Evolutionary conservation across 345 rosid species (phyloP).

Genomic region (Aurinia saxatilis): DNA sequence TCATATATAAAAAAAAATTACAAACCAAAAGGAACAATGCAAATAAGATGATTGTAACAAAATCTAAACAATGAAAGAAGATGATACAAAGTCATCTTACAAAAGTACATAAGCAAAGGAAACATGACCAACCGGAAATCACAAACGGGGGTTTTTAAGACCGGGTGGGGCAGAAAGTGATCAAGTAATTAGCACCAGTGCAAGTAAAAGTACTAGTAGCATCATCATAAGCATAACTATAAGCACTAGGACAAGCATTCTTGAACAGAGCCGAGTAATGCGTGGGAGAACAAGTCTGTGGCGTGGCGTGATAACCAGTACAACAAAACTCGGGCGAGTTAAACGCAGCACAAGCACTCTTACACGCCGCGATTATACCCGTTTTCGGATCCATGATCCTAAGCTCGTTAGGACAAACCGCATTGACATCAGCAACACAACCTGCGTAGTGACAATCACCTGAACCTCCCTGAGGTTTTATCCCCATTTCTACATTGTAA

Average conservation of each 20-base stretch:
- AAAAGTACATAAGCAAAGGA: constrained; percentile 8
- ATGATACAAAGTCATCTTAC: neutral
- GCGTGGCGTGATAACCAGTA: constrained; percentile 62
- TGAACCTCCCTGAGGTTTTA: constrained; percentile 50
- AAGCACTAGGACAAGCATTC: constrained; percentile 80
- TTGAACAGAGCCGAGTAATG: constrained; percentile 75
- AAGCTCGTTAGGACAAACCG: constrained; percentile 58
- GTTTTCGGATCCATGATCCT: constrained; percentile 36
- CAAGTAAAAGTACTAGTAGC: constrained; percentile 80
- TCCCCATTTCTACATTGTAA: constrained; percentile 73
- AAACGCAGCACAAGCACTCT: constrained; percentile 80
- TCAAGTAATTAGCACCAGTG: constrained; percentile 61
- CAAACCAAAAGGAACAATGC: constrained; percentile 21
- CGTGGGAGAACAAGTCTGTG: constrained; percentile 69
- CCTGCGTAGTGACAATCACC: constrained; percentile 82
- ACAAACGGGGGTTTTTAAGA: neutral
- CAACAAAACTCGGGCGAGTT: constrained; percentile 75
- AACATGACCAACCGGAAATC: neutral
- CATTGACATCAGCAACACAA: constrained; percentile 62
- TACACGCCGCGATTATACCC: constrained; percentile 62
- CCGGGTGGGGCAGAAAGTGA: constrained; percentile 60
- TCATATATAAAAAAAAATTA: neutral
- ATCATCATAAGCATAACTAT: constrained; percentile 91
- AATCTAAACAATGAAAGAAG: neutral
- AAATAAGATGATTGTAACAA: constrained; percentile 5